Evolutionary conservation across 306 rosid genomes (phyloP).

Genomic region (Pterocarpus santalinus): DNA sequence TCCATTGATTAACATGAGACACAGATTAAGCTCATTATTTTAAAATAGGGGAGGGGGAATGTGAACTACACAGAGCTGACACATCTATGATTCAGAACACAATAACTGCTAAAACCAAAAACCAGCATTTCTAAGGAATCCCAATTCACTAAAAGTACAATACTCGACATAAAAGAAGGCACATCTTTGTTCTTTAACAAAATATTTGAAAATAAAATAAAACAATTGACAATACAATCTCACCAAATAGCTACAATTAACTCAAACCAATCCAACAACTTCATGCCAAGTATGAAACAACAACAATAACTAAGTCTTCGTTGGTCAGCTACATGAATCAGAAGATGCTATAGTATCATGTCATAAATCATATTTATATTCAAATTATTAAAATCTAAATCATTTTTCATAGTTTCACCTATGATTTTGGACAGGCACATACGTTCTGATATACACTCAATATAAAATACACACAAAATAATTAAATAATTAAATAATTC

Average conservation of each 20-base stretch:
- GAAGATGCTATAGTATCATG: too few relatives aligned
- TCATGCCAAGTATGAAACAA: not conserved
- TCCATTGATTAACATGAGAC: slow-evolving; percentile 26
- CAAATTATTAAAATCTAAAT: too few relatives aligned
- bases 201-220: not conserved
- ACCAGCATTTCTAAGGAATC: slow-evolving; percentile 8
- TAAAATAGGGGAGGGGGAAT: not conserved
- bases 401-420: not conserved
- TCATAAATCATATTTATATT: too few relatives aligned
- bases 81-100: not conserved
- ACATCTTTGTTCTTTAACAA: not conserved
- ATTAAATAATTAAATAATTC: not conserved
- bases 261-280: not conserved
- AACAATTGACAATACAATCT: not conserved
- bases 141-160: not conserved
- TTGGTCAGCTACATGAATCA: too few relatives aligned
- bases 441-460: not conserved
- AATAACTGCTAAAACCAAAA: not conserved
- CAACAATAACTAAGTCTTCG: too few relatives aligned
- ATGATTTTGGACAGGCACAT: not conserved
- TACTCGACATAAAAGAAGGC: not conserved
- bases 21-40: not conserved
- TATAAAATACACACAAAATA: not conserved
- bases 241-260: slow-evolving; percentile 10
- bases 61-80: slow-evolving; percentile 1